Evolutionary conservation across 2,329 filamentous ascomycete species (phyloP).

Genomic region (Sarocladium kiliense): DNA sequence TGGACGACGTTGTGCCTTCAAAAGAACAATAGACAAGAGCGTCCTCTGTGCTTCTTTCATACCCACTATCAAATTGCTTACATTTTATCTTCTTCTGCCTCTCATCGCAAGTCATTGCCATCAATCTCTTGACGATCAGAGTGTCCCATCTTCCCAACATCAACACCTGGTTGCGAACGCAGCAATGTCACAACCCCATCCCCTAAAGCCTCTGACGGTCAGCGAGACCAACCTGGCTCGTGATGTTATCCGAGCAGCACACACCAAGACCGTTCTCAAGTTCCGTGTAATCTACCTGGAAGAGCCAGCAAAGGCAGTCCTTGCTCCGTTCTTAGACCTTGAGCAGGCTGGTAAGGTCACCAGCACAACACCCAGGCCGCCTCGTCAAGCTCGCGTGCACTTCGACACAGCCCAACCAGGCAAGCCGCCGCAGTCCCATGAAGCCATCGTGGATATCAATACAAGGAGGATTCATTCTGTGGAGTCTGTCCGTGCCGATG

Average conservation of each 20-base stretch:
- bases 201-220: constrained; percentile 23
- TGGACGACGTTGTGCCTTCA: too few relatives aligned
- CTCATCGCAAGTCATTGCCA: too few relatives aligned
- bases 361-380: constrained; percentile 20
- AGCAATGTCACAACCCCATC: constrained; percentile 20
- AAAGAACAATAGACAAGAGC: too few relatives aligned
- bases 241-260: constrained; percentile 23
- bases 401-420: constrained; percentile 21
- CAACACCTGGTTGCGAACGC: too few relatives aligned
- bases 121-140: too few relatives aligned
- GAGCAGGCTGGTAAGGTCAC: constrained; percentile 30
- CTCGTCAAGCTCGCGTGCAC: constrained; percentile 37
- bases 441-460: constrained; percentile 28
- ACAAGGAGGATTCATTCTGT: constrained; percentile 18
- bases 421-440: constrained; percentile 13
- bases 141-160: neutral
- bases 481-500: constrained; percentile 21
- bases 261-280: constrained; percentile 25
- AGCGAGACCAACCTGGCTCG: constrained; percentile 29
- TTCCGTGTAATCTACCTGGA: constrained; percentile 46
- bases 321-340: constrained; percentile 40
- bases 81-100: too few relatives aligned
- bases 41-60: too few relatives aligned
- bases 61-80: too few relatives aligned
- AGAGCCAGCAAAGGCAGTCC: constrained; percentile 44